Evolutionary conservation across 2,329 filamentous ascomycete species (phyloP), one percentile per base, ranked within the genome.

Genomic region (Botrytis elliptica): DNA sequence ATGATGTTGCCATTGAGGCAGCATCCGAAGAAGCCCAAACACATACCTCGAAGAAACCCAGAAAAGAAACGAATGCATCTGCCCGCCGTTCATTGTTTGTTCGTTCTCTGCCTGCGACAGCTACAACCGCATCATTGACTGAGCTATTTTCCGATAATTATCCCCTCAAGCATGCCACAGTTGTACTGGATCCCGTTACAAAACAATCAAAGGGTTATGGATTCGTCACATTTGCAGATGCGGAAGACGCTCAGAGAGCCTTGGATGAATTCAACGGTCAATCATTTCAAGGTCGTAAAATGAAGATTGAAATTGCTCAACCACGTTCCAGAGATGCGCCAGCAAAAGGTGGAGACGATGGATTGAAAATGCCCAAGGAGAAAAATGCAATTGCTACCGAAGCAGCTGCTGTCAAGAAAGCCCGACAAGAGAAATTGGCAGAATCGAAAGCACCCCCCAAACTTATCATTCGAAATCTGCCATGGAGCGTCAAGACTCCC

Each of bases 161-260:
- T 79, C 95, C 97, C 12, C 89, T 99, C 81, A 98, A 98, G 83
- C 95, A 98, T 83, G 95, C 96, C 70, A 93, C 92, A n/a, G 94
- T 97, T 7, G 94, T 99, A 57, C 85, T 92, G 73, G 95, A 99
- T 81, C 90, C 92, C 25, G 87, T 90, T 77, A 97, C 95, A 2
- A 97, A 97, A 81, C 86, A 91, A 78, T 98, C 94, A 22, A 92
- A 93, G 81, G 95, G 96, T 29, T 99, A 94, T 82, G 96, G 96
- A 71, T 99, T 99, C 83, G 95, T 99, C 73, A 98, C 96, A 3
- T 96, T 99, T 80, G 93, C 95, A 78, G 96, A 99, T 81, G 89
- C 92, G 44, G 95, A 98, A 77, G 96, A 99, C 85, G 95, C 95
- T 20, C 85, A 91, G 77, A 88, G 91, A 76, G 97, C 96, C 29